phyloP scores from a whole-genome alignment of 495 filamentous ascomycete species.

The Penicillium subrubescens region DNA sequence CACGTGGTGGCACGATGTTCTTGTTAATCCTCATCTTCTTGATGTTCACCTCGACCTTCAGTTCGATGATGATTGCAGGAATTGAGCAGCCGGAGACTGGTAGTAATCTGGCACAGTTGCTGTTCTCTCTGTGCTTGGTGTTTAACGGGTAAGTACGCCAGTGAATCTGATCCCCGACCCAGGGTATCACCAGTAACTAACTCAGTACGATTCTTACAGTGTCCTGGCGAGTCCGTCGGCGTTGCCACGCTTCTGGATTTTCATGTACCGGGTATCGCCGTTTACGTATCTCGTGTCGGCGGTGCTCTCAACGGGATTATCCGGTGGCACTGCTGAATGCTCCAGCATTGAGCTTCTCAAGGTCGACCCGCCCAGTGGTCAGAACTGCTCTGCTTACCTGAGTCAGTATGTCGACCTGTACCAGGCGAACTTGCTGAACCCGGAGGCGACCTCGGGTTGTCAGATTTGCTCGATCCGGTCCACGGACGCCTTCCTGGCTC shows the following conservation, averaged over 20 bases:
- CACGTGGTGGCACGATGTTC: conserved; percentile 69
- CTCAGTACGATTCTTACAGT: conserved; percentile 34
- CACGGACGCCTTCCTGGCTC: conserved; percentile 64
- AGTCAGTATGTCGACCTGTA: conserved; percentile 43
- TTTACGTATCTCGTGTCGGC: conserved; percentile 70
- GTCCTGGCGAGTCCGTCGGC: conserved; percentile 65
- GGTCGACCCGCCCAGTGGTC: conserved; percentile 53
- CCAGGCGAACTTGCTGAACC: conserved; percentile 58
- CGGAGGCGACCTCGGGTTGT: conserved; percentile 55
- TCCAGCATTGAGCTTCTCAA: conserved; percentile 59
- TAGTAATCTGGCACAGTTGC: conserved; percentile 64
- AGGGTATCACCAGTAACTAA: background rate
- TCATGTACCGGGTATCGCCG: conserved; percentile 79
- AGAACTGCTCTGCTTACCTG: conserved; percentile 63
- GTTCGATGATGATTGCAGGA: conserved; percentile 65
- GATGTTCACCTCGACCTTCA: conserved; percentile 55
- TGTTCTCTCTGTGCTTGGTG: conserved; percentile 68
- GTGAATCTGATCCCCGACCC: background rate
- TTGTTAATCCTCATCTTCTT: conserved; percentile 53
- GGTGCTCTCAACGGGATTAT: conserved; percentile 63
- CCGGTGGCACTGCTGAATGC: conserved; percentile 61
- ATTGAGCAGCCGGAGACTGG: conserved; percentile 68
- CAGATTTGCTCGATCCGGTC: conserved; percentile 58
- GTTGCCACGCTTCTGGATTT: conserved; percentile 79
- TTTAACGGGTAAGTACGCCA: conserved; percentile 61